Base-by-base conservation (phyloP, 2,329 filamentous ascomycete species). In the Fusarium proliferatum region DNA sequence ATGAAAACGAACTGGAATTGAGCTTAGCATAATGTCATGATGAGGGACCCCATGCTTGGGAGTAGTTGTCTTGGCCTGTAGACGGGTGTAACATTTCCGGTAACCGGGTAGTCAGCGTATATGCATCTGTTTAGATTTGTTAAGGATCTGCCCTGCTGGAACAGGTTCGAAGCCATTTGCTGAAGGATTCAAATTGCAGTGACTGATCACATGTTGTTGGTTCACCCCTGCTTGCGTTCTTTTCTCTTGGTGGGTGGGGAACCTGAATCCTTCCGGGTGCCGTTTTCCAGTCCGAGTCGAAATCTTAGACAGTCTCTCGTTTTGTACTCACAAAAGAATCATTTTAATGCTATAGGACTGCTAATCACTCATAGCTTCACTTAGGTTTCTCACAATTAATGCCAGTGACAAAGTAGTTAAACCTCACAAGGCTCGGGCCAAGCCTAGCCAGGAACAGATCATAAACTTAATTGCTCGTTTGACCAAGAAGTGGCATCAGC, bases 101-200 rank as follows among this genome's bases (percentile, higher is more conserved):
- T 16, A 38, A 2, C 9, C 13, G 23, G 9, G 49, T 4, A 4
- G 6, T 5, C 23, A 53, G 23, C 4, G 3, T 19, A 19, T 21
- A 53, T 38, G 23, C 33, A 28, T 11, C 6, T 21, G 2, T 11
- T 28, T 21, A 6, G 2, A 53, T 53, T 38, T 38, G 34, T 28
- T n/a, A 28, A 53, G 2, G 51, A 53, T 38, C 34, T 53, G 2
- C 51, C 2, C 30, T 38, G 6, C 9, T 6, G 9, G 51, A 38
- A 6, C 13, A 8, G 17, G 5, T 38, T 53, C 11, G 4, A 38
- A 11, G 12, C 0, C 0, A 4, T 15, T 26, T n/a, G 1, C 9
- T 12, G 13, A 53, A 36, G 19, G 49, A 26, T 38, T 13, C 34
- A 53, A 53, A 38, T 38, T 38, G 23, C 2, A 38, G 23, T 53